These are phyloP conservation scores for Lipomyces kockii DNA, from an alignment of 805 yeast genomes.

Conservation along the genomic window DNA sequence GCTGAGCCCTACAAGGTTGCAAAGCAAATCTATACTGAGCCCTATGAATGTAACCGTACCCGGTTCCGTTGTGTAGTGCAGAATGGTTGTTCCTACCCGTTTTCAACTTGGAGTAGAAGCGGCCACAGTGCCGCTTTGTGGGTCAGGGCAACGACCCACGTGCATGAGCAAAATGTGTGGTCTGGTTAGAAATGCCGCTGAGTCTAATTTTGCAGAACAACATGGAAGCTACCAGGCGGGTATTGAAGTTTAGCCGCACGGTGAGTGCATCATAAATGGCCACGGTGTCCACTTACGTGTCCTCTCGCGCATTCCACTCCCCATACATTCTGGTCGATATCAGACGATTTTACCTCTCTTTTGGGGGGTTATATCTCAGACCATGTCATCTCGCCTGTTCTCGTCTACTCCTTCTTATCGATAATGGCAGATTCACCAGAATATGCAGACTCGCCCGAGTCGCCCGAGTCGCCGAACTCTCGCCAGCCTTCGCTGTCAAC, in stretches of 20 bases:
- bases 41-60: not conserved
- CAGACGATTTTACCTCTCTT: not conserved
- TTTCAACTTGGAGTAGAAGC: too few species aligned
- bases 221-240: too few species aligned
- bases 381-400: slow-evolving; percentile 11
- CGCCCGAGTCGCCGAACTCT: not conserved
- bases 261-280: not conserved
- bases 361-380: not conserved
- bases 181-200: not conserved
- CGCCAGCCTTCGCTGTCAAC: not conserved
- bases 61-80: not conserved
- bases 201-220: not conserved
- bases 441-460: slow-evolving; percentile 2
- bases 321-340: too few species aligned
- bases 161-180: not conserved
- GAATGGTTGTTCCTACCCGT: too few species aligned
- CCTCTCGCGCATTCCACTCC: slow-evolving; percentile 13
- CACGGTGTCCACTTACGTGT: slow-evolving; percentile 20
- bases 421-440: slow-evolving; percentile 13
- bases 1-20: not conserved
- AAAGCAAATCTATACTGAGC: not conserved
- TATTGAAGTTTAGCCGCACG: too few species aligned
- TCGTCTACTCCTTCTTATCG: not conserved
- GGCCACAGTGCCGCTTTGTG: too few species aligned
- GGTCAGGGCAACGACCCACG: slow-evolving; percentile 7